phyloP scores from a whole-genome alignment of 129 eudicot genomes.

The Flaveria ramosissima region DNA sequence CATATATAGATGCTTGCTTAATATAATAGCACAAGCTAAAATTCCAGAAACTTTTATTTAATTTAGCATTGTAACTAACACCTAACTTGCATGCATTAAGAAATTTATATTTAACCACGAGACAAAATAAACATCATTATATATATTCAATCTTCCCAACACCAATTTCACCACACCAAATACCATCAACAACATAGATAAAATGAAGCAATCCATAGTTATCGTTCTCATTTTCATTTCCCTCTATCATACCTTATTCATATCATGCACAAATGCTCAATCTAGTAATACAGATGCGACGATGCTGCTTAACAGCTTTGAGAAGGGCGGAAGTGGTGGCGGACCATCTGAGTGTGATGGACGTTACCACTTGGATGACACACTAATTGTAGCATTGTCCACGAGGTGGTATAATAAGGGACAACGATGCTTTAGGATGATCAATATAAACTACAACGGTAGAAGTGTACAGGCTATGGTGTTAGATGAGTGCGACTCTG shows the following conservation, averaged over 20 bases:
- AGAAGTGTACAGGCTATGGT: conserved; percentile 27
- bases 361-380: conserved; percentile 16
- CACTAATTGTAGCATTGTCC: conserved; percentile 32
- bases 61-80: conserved; percentile 2
- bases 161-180: background rate
- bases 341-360: conserved; percentile 32
- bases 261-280: background rate
- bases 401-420: conserved; percentile 36
- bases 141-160: background rate
- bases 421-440: conserved; percentile 16
- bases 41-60: conserved; percentile 8
- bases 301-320: conserved; percentile 25
- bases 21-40: background rate
- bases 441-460: conserved; percentile 11
- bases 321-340: conserved; percentile 30
- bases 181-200: background rate
- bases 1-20: background rate
- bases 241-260: background rate
- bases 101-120: background rate
- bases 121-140: conserved; percentile 14
- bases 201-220: conserved; percentile 8
- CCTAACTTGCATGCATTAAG: conserved; percentile 2
- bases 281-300: background rate
- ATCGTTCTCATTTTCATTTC: background rate
- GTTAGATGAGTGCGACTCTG: conserved; percentile 1